Evolutionary conservation across 176 grass and related monocot species (phyloP), one percentile per base, ranked within the genome.

Genomic region (Ampelocalamus luodianensis): DNA sequence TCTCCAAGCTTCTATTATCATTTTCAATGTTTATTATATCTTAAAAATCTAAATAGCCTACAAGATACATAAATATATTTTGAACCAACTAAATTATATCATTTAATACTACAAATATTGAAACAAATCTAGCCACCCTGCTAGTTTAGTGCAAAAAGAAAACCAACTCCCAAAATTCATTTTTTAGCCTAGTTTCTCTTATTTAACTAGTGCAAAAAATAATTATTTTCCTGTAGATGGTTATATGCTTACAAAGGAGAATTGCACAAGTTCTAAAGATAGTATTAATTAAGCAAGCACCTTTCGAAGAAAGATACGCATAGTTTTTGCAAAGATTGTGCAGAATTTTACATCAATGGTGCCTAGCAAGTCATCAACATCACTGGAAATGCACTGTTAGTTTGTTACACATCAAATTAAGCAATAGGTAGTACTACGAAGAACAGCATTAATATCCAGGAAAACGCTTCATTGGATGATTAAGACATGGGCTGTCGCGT

Each of bases 331-430:
- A 67, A 68, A 34, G 5, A 68, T 54, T 38, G 23, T 72, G 14
- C 54, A 64, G 3, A 34, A 46, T 15, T 8, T 65, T 76, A 50
- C 24, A 22, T 43, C 23, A 7, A 60, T 60, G 62, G 43, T 32
- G 1, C 71, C 36, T 65, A 27, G 32, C 17, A 13, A 56, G 36
- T 18, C 49, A 32, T 50, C 61, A 27, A 48, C 76, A 66, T 67
- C 43, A 59, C 27, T 67, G 34, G 40, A 68, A 73, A 85, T 59
- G 39, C 15, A 80, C 29, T 27, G 26, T 38, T 69, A 77, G 26
- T 61, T 71, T 71, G 42, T 63, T 32, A 56, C 5, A 79, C 45
- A 48, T 65, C 77, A 43, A 69, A 68, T 61, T 80, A 75, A 76
- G 26, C 18, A 29, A 34, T 27, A 49, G 40, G 22, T 40, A 46